phyloP scores from a whole-genome alignment of 2,329 filamentous ascomycete genomes.

The Cladophialophora bantiana region DNA sequence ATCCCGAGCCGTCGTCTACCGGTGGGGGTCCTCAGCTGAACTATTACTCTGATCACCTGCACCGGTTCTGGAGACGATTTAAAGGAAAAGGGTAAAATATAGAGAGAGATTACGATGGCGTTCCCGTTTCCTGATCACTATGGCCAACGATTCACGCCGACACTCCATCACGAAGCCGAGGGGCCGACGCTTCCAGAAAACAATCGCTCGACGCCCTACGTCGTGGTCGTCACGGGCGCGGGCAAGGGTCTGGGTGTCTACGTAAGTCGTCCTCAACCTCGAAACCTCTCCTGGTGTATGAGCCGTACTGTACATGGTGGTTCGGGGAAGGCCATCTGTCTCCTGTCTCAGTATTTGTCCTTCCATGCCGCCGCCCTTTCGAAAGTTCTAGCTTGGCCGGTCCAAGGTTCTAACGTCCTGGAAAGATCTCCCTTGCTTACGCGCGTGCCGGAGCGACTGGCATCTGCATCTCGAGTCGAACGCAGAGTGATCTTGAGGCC shows the following conservation, averaged over 20 bases:
- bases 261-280: not conserved
- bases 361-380: not conserved
- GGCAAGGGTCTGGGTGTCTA: slow-evolving; percentile 47
- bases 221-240: slow-evolving; percentile 49
- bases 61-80: no score
- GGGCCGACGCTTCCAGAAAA: slow-evolving; percentile 35
- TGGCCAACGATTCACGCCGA: slow-evolving; percentile 29
- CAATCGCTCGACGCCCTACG: slow-evolving; percentile 24
- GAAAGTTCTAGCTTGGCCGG: not conserved
- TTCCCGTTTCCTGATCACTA: slow-evolving; percentile 1
- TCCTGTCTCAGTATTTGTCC: not conserved
- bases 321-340: no score
- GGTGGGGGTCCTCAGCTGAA: no score
- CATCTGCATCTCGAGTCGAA: slow-evolving; percentile 47
- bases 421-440: slow-evolving; percentile 44
- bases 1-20: no score
- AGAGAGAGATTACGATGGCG: not conserved
- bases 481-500: slow-evolving; percentile 36
- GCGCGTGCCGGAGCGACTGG: slow-evolving; percentile 47
- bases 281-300: not conserved
- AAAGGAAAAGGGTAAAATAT: no score
- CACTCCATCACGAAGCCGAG: slow-evolving; percentile 29
- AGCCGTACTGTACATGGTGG: no score
- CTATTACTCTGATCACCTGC: no score
- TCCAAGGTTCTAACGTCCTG: not conserved